Percentiles rank a stretch among this genome's conserved stretches.
These are phyloP conservation scores for Nicotiana paniculata DNA, from an alignment of 257 asterid genomes.

Conservation along the genomic window DNA sequence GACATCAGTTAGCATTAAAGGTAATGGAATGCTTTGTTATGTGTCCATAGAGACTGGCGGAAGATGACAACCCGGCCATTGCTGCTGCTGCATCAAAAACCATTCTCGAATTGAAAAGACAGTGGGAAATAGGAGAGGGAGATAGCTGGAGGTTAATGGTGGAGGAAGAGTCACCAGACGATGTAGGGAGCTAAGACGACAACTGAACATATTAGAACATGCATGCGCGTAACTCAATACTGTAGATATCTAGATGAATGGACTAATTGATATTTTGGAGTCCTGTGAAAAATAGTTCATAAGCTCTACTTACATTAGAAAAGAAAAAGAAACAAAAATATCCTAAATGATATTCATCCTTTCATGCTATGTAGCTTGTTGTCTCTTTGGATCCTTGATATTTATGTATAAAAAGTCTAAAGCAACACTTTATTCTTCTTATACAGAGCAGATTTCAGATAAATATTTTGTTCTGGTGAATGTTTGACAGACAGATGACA, in stretches of 20 bases:
- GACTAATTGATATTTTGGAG: not conserved
- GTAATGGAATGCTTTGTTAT: not conserved
- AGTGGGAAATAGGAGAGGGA: slow-evolving; percentile 94
- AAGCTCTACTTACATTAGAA: not conserved
- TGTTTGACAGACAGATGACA: not conserved
- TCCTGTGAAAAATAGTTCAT: not conserved
- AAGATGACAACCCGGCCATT: slow-evolving; percentile 82
- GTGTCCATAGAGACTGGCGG: slow-evolving; percentile 63
- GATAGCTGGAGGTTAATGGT: slow-evolving; percentile 95
- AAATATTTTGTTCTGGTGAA: not conserved
- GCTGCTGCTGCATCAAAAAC: slow-evolving; percentile 88
- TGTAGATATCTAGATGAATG: slow-evolving; percentile 10
- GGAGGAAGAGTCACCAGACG: slow-evolving; percentile 29
- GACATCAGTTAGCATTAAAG: not conserved
- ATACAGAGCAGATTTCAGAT: not conserved
- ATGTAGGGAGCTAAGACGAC: slow-evolving; percentile 25
- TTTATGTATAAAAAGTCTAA: not conserved
- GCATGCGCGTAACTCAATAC: not conserved
- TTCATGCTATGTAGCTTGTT: not conserved
- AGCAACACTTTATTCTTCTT: not conserved
- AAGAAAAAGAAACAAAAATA: not conserved
- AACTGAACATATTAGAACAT: not conserved
- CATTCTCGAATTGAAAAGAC: slow-evolving; percentile 68
- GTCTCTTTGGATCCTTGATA: not conserved
- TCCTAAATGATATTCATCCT: not conserved